A percentile compares a stretch with the other conserved stretches of the same genome.
These are phyloP conservation scores for Anastatica hierochuntica DNA, from an alignment of 345 rosid genomes.

Conservation along the genomic window DNA sequence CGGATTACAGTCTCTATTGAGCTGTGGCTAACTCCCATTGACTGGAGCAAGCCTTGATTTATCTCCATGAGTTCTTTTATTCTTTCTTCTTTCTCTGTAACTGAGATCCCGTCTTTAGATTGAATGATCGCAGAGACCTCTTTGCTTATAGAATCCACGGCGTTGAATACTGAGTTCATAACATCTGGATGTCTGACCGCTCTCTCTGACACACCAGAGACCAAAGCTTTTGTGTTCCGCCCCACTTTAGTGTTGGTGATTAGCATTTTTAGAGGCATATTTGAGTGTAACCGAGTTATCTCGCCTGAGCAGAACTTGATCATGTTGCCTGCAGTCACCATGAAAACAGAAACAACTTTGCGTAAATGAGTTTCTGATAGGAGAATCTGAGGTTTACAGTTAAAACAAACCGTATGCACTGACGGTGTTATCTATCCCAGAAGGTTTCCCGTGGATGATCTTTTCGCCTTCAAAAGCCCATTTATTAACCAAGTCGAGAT, in stretches of 20 bases:
- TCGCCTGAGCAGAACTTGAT: constrained; percentile 73
- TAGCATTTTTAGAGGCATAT: constrained; percentile 65
- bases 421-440: constrained; percentile 94
- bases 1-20: constrained; percentile 70
- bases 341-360: neutral
- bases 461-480: constrained; percentile 99
- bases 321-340: constrained; percentile 58
- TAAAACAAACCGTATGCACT: constrained; percentile 87
- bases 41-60: constrained; percentile 86
- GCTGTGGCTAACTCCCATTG: constrained; percentile 88
- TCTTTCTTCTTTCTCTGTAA: constrained; percentile 55
- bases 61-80: constrained; percentile 81
- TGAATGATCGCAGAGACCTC: constrained; percentile 53
- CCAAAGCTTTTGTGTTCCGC: constrained; percentile 83
- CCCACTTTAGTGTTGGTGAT: constrained; percentile 86
- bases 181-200: constrained; percentile 52
- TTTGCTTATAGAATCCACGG: constrained; percentile 72
- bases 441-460: constrained; percentile 89
- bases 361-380: neutral
- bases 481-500: constrained; percentile 61
- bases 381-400: neutral
- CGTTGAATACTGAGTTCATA: constrained; percentile 62
- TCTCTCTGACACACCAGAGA: constrained; percentile 84
- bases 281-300: constrained; percentile 48
- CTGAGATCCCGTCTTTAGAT: constrained; percentile 37